Evolutionary conservation across 2,329 filamentous ascomycete genomes (phyloP), one percentile per base, ranked within the genome.

Genomic region (Pyrenochaeta sp.): DNA sequence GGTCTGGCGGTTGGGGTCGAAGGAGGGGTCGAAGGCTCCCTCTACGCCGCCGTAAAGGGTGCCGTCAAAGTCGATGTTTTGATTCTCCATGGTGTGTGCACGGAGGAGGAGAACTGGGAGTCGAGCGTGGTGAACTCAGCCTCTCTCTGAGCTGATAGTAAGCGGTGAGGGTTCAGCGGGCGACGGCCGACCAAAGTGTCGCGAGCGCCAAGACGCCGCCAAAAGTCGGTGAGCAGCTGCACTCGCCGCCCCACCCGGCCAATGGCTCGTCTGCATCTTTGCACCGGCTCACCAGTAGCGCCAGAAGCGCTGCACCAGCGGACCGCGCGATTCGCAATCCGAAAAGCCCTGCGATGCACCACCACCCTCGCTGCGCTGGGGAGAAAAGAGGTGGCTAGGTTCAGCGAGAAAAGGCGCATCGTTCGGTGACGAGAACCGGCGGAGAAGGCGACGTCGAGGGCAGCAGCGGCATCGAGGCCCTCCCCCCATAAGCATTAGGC

Each of bases 51-150:
- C 67, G 55, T 67, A 68, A 43, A 68, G 59, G 59, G 66, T 51
- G 58, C 63, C 61, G 61, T 78, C 76, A 56, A 77, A 62, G 59
- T 72, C 66, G 61, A 75, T 64, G 66, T 77, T 73, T 51, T 66
- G 65, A 68, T 77, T 72, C 61, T 81, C 78, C 79, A 81, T 81
- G 66, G 53, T 67, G 63, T 57, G 60, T 48, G 57, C 56, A 60
- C 60, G 57, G 63, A 56, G 62, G 37, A 45, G 39, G 58, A 56
- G 63, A 59, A 56, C 58, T 60, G 58, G 54, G 40, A 47, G 54
- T 63, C 57, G 62, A 66, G 64, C 49, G 52, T 59, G 55, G 31
- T 33, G 36, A 52, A 49, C 62, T 73, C 71, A 73, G 72, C 69
- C 67, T 69, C 70, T 69, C 70, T 67, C 63, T 64, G 68, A 68